These are phyloP conservation scores for Camellia oleifera DNA, from an alignment of 179 eudicot species.

Conservation along the genomic window DNA sequence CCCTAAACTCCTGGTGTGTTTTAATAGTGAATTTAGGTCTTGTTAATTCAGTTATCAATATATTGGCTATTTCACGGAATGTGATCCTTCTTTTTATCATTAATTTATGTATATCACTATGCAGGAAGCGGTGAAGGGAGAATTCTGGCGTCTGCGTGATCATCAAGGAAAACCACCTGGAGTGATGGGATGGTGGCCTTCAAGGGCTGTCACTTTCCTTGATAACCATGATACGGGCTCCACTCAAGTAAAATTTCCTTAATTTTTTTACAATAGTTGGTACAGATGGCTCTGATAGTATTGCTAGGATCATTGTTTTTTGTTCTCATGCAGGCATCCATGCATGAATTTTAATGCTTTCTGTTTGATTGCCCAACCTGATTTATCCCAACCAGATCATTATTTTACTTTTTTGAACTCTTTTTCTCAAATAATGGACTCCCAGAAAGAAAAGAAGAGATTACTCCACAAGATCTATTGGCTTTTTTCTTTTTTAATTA, in stretches of 20 bases:
- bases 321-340: background rate
- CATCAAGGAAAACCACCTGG: conserved; percentile 89
- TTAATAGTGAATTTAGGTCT: background rate
- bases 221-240: conserved; percentile 94
- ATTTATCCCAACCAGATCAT: background rate
- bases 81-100: background rate
- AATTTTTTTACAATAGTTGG: background rate
- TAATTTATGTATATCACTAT: background rate
- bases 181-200: conserved; percentile 92
- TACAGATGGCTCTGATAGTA: background rate
- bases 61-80: background rate
- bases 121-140: conserved; percentile 87
- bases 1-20: background rate
- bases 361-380: background rate
- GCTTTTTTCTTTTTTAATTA: background rate
- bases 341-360: background rate
- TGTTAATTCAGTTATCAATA: background rate
- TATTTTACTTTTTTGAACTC: background rate
- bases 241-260: conserved; percentile 58
- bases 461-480: background rate
- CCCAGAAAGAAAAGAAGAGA: background rate
- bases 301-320: background rate
- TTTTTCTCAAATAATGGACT: background rate
- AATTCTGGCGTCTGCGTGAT: conserved; percentile 83
- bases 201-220: conserved; percentile 84